Evolutionary conservation across 1,284 basidiomycete genomes (phyloP), one percentile per base, ranked within the genome.

Genomic region (Psilocybe mexicana): DNA sequence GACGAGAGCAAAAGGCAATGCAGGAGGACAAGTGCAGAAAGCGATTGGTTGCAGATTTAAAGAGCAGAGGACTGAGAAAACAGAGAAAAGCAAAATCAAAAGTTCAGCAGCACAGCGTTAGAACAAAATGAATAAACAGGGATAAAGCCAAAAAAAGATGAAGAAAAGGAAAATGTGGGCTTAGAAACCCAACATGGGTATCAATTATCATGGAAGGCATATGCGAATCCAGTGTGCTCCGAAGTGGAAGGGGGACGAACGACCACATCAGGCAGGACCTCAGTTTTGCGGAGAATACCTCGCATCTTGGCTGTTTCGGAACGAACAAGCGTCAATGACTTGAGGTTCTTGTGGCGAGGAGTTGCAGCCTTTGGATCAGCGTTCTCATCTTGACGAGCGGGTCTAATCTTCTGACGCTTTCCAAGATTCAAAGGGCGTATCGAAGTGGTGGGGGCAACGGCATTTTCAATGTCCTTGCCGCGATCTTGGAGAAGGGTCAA

Each of bases 401-500:
- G 64, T 61, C 69, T 72, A 62, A 70, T 67, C 64, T 74, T 76
- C 64, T 78, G 73, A 68, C 79, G 85, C 76, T 83, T 85, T 59
- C 77, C 78, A 58, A 86, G 71, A 63, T 75, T 65, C 58, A 87
- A 77, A 61, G 84, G 84, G 57, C 78, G 81, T 52, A 79, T 83
- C 7, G 72, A 72, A 48, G 59, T 56, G 18, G 61, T 42, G 7
- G 53, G 44, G 2, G 64, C 62, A 43, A 55, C 58, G n/a, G 25
- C 38, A 23, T 11, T 18, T 23, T 14, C 23, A n/a, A 25, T 56
- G 25, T 24, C 48, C 33, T 54, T 51, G n/a, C 43, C 65, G 61
- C 82, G 82, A 62, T 85, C 80, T 70, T 83, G 79, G 70, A 90
- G 77, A 64, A 91, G 78, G 36, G 82, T 79, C 63, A 90, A 79